These are phyloP conservation scores for Macrocybe gigantea DNA, from an alignment of 768 basidiomycete genomes.

Conservation along the genomic window DNA sequence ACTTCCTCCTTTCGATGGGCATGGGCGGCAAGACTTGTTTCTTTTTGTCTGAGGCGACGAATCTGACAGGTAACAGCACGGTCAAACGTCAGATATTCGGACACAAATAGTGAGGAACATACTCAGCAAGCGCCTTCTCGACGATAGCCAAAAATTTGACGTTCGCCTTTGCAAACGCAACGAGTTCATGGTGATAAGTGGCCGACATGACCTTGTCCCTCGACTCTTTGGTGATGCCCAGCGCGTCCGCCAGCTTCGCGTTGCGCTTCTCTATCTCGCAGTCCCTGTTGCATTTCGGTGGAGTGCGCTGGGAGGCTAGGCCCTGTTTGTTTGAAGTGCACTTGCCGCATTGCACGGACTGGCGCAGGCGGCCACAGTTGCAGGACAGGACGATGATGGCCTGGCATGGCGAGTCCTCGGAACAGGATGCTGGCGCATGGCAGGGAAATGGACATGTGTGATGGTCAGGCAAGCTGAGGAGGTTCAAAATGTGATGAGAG, in stretches of 20 bases:
- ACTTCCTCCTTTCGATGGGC: constrained; percentile 75
- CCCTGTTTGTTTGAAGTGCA: constrained; percentile 38
- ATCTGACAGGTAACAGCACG: constrained; percentile 33
- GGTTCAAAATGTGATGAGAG: not conserved
- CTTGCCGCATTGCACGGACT: constrained; percentile 68
- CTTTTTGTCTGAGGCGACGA: constrained; percentile 59
- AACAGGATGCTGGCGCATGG: constrained; percentile 85
- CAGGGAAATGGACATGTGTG: constrained; percentile 78
- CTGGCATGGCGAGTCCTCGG: constrained; percentile 75
- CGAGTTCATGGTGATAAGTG: constrained; percentile 58
- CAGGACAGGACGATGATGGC: constrained; percentile 65
- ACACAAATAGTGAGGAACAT: constrained; percentile 26
- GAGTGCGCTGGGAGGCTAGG: constrained; percentile 20
- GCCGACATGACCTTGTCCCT: constrained; percentile 33
- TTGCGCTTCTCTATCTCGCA: constrained; percentile 86
- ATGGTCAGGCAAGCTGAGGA: constrained; percentile 50
- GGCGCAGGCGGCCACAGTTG: constrained; percentile 77
- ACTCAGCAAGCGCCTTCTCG: constrained; percentile 82
- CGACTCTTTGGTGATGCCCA: constrained; percentile 69
- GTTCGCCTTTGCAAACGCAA: constrained; percentile 55
- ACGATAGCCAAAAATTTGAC: constrained; percentile 63
- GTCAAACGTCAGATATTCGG: constrained; percentile 6
- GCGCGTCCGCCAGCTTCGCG: constrained; percentile 80
- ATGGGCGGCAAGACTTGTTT: constrained; percentile 76
- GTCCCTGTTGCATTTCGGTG: constrained; percentile 70